phyloP scores from a whole-genome alignment of 805 yeast genomes.

The Yamadazyma insecticola region DNA sequence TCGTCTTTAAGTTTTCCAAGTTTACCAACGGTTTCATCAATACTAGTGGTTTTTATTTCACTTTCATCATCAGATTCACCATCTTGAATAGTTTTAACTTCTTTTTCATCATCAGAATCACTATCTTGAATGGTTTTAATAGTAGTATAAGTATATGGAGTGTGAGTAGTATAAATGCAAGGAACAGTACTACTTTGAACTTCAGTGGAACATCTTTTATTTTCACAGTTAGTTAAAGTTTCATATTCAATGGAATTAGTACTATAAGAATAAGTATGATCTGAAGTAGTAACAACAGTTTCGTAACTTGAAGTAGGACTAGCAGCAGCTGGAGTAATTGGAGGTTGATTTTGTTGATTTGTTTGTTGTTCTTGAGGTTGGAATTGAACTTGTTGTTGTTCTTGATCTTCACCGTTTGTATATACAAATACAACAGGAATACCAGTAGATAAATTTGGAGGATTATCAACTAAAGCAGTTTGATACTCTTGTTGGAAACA shows the following conservation, averaged over 20 bases:
- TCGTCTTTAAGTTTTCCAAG: too few species aligned
- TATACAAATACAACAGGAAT: conserved; percentile 29
- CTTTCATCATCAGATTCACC: too few species aligned
- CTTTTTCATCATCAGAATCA: conserved; percentile 1
- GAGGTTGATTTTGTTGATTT: neutral
- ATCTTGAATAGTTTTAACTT: neutral
- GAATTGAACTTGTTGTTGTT: neutral
- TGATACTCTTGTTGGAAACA: conserved; percentile 16
- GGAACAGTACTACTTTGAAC: conserved; percentile 8
- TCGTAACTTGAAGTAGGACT: conserved; percentile 2
- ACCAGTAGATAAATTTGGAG: conserved; percentile 17
- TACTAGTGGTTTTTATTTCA: neutral
- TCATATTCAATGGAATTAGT: conserved; percentile 11
- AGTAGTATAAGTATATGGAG: conserved; percentile 11
- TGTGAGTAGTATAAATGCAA: conserved; percentile 13
- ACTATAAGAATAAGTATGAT: conserved; percentile 16
- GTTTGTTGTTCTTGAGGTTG: neutral
- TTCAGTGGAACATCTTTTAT: conserved; percentile 11
- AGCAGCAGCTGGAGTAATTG: conserved; percentile 2
- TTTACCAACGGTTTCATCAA: too few species aligned
- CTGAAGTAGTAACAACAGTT: conserved; percentile 15
- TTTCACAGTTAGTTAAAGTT: conserved; percentile 14
- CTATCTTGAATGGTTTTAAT: conserved; percentile 4
- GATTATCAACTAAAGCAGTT: conserved; percentile 16
- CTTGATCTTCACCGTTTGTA: conserved; percentile 7